Evolutionary conservation across 352 stramenopile species (phyloP), one percentile per base, ranked within the genome.

Genomic region (Aphanomyces stellatus): DNA sequence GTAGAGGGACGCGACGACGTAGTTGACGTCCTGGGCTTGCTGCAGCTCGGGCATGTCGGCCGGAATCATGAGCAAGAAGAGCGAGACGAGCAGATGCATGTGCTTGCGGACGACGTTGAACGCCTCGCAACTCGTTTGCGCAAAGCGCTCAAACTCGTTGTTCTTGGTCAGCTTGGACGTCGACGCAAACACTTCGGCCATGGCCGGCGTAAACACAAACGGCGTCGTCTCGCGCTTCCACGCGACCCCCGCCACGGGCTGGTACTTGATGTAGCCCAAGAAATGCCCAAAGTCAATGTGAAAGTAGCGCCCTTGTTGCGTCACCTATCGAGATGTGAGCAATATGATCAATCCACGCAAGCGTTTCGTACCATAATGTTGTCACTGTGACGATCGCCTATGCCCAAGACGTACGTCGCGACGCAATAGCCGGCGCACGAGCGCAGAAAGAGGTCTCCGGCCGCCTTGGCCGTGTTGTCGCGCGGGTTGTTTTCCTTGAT

Each of bases 121-220:
- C 33, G 65, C 56, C 30, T 67, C 24, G 7, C 33, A 37, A 27
- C 53, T 55, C 19, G 37, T 42, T 22, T 69, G 24, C 25, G 37
- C 15, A 31, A 71, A 71, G 8, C 37, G 17, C 31, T 25, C 27
- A 31, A 71, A 71, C 7, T 46, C 37, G n/a, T 46, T 19, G 11
- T 46, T 46, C 37, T 46, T 46, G 37, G 37, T 46, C 11, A 46
- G 13, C n/a, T 11, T 19, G 11, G 37, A 46, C 37, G 37, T 46
- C 11, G 37, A 46, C 11, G n/a, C 37, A 30, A 94, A 68, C 25
- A 95, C 87, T 57, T 93, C 85, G 0, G 87, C 87, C 85, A 95
- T 93, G 57, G 92, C 87, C 43, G 78, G 82, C 4, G 87, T 95
- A 62, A 95, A 95, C 51, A 95, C 87, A 35, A 95, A 95, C 40